Conservation (phyloP, 2,329 filamentous ascomycete genomes). For the Colletotrichum camelliae region DNA sequence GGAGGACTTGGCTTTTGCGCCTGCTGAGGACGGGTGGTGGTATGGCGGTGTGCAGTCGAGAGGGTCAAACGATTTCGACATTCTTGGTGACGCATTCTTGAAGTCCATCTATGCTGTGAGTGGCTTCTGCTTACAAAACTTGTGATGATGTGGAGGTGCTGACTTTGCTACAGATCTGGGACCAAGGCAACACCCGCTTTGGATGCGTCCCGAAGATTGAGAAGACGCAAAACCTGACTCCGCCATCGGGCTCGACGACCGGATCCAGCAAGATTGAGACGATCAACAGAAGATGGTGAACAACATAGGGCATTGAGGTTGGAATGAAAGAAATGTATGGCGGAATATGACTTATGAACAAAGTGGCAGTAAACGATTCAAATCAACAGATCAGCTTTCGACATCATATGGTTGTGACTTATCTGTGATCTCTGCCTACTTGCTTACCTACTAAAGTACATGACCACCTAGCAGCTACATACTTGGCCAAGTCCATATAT, state of each 20-base stretch:
- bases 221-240: slow-evolving; percentile 5
- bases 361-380: neutral
- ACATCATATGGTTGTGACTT: neutral
- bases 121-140: neutral
- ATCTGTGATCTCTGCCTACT: neutral
- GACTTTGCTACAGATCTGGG: slow-evolving; percentile 5
- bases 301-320: rapidly evolving
- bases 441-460: neutral
- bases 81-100: slow-evolving; percentile 12
- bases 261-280: neutral
- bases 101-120: slow-evolving; percentile 20
- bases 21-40: slow-evolving; percentile 9
- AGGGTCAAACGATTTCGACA: slow-evolving; percentile 15
- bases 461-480: neutral
- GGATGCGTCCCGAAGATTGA: slow-evolving; percentile 16
- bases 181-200: slow-evolving; percentile 17
- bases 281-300: neutral
- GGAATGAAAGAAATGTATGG: neutral
- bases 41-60: slow-evolving; percentile 17
- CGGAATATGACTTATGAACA: neutral
- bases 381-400: neutral
- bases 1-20: slow-evolving; percentile 13
- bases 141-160: neutral
- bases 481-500: neutral
- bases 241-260: neutral